Evolutionary conservation across 805 yeast genomes (phyloP), one percentile per base, ranked within the genome.

Genomic region (Ogataea corticis): DNA sequence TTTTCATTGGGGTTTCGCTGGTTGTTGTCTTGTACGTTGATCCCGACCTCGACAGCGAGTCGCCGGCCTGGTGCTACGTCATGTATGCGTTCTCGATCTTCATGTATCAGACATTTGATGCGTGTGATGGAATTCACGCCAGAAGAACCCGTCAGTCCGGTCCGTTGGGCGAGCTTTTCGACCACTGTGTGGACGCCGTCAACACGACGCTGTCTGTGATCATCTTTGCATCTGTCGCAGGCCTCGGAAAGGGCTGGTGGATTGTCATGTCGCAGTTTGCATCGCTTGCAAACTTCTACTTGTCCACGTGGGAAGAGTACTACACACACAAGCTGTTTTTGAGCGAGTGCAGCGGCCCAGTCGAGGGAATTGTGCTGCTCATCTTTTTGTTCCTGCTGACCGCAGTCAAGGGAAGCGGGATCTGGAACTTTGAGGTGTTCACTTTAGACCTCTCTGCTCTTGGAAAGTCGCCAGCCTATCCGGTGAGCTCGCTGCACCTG

Each of bases 91-190:
- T 86, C 50, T 92, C 96, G 5, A 68, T 91, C 54, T 90, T 91
- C 61, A 70, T 90, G 76, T 91, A 91, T 65, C 98, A 91, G 64
- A 91, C 97, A 0, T 89, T 91, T 64, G 98, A 91, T 65, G 96
- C 96, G 0, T 87, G 96, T 66, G 98, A 91, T 66, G 98, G 98
- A 4, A 78, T 86, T 52, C 98, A 91, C 65, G 97, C 97, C 18
- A 81, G 98, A 61, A 80, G 92, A 59, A 91, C 97, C 1, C 96
- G 95, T n/a, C 95, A 89, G 66, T 79, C 88, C 50, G 94, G 97
- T 2, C 97, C 98, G 1, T 70, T 91, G 57, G 98, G 98, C 28
- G 98, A 91, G 63, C 72, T 91, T 46, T 92, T 92, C 61, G 98
- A 91, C 61, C 98, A 91, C 61, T 90, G 96, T 46, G 73, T 78